Evolutionary conservation across 495 filamentous ascomycete genomes (phyloP).

Genomic region (Lasiosphaeria miniovina): DNA sequence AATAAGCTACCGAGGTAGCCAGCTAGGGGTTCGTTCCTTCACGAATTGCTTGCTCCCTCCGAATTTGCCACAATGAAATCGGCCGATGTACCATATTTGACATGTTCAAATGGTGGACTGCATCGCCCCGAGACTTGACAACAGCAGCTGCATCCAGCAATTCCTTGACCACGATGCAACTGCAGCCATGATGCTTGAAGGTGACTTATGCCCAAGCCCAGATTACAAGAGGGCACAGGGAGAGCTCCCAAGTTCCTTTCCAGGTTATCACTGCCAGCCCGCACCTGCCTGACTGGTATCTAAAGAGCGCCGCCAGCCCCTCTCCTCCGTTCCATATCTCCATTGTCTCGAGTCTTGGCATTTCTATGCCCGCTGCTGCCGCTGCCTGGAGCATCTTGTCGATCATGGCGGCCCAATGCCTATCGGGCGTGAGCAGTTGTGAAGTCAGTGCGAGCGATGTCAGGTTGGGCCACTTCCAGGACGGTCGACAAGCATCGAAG

Average conservation of each 20-base stretch:
- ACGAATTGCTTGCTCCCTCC: constrained; percentile 28
- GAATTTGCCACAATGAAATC: constrained; percentile 35
- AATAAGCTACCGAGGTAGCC: not conserved
- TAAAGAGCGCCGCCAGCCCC: constrained; percentile 35
- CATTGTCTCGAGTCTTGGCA: constrained; percentile 39
- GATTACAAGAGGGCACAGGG: constrained; percentile 23
- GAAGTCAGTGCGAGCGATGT: constrained; percentile 34
- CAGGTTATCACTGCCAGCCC: constrained; percentile 30
- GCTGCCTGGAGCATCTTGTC: constrained; percentile 18
- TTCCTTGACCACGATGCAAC: constrained; percentile 28
- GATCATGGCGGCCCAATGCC: constrained; percentile 22
- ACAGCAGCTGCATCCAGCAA: constrained; percentile 23
- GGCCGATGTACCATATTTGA: constrained; percentile 32
- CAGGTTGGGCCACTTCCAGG: constrained; percentile 37
- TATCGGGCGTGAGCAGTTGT: constrained; percentile 27
- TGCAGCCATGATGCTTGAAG: not conserved
- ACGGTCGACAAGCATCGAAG: constrained; percentile 29
- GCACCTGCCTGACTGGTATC: constrained; percentile 27
- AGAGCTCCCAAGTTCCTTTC: constrained; percentile 37
- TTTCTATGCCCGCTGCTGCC: constrained; percentile 33
- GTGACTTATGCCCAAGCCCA: not conserved
- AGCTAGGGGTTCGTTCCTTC: constrained; percentile 18
- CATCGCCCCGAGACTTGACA: constrained; percentile 37
- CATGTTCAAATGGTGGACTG: constrained; percentile 27
- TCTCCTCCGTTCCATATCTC: constrained; percentile 40